Evolutionary conservation across 495 filamentous ascomycete genomes (phyloP), one percentile per base, ranked within the genome.

Genomic region (Cenococcum geophilum): DNA sequence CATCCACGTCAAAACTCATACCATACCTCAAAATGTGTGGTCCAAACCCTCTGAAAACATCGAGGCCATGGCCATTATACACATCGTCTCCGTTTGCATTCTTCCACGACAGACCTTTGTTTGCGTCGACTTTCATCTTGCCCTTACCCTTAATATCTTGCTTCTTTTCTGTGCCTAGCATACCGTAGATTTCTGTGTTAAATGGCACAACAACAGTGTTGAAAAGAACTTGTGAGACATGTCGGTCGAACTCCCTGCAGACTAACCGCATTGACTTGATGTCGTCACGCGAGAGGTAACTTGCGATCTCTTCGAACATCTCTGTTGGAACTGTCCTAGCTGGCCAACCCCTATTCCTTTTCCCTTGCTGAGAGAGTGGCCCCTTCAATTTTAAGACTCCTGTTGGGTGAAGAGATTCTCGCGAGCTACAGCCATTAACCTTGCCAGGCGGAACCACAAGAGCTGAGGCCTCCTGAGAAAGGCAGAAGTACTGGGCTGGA

Each of bases 1-100:
- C 75, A 37, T 77, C 74, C 2, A 84, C 73, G 48, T 84, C 82
- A 56, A 84, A 80, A 16, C 77, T 77, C 68, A 86, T 75, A 1
- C 77, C 82, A 62, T 82, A 80, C 49, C 73, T 76, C 6, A 60
- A 67, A 34, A 85, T 82, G 22, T 76, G 68, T 0, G 68, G 66
- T 12, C 79, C 81, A 62, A 80, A 82, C 27, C 76, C 76, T 43
- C 72, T 57, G 60, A 81, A 80, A 3, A 80, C 76, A 49, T 73
- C 70, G 65, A 82, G 73, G 9, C 78, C 77, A 52, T 79, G 72
- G 8, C 71, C 71, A 52, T 69, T 67, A 57, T 74, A 74, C 14
- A 73, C 60, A 25, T 67, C 50, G 55, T 73, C 72, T 4, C 66
- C 64, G 34, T 69, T 70, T 14, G 65, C 60, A 56, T 74, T 74